A percentile compares a stretch with the other conserved stretches of the same genome.
phyloP scores from a whole-genome alignment of 495 filamentous ascomycete species.

The Penicillium cinerascens region DNA sequence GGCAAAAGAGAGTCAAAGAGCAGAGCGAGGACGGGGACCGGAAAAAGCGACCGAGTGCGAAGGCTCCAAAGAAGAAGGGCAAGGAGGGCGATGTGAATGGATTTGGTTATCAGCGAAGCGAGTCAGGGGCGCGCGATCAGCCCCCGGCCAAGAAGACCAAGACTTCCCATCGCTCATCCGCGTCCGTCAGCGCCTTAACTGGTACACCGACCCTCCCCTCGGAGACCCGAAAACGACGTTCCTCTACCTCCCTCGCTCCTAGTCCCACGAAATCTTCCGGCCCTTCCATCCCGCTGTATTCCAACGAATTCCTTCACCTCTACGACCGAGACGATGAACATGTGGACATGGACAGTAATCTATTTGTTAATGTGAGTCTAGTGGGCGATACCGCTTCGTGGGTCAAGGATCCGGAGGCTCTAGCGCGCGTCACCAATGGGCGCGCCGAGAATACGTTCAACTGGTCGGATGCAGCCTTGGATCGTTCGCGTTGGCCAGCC shows the following conservation, averaged over 20 bases:
- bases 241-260: conserved; percentile 40
- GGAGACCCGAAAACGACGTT: conserved; percentile 53
- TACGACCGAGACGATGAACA: conserved; percentile 58
- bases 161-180: conserved; percentile 65
- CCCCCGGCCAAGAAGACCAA: conserved; percentile 71
- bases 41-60: conserved; percentile 66
- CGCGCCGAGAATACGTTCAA: conserved; percentile 47
- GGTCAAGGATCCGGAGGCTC: conserved; percentile 60
- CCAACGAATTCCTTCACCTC: conserved; percentile 65
- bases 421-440: conserved; percentile 41
- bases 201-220: conserved; percentile 31
- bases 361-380: conserved; percentile 65
- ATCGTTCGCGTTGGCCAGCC: conserved; percentile 50
- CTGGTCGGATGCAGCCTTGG: conserved; percentile 49
- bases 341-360: conserved; percentile 50
- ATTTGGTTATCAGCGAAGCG: conserved; percentile 40
- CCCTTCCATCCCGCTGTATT: conserved; percentile 55
- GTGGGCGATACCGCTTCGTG: conserved; percentile 66
- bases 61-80: conserved; percentile 72
- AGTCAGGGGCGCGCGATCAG: conserved; percentile 53
- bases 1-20: conserved; percentile 58
- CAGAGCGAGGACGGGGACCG: conserved; percentile 56
- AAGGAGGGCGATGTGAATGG: conserved; percentile 46
- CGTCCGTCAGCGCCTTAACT: conserved; percentile 62
- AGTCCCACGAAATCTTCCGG: conserved; percentile 53